phyloP scores from a whole-genome alignment of 768 basidiomycete species.

The Termitomyces eurrhizus region DNA sequence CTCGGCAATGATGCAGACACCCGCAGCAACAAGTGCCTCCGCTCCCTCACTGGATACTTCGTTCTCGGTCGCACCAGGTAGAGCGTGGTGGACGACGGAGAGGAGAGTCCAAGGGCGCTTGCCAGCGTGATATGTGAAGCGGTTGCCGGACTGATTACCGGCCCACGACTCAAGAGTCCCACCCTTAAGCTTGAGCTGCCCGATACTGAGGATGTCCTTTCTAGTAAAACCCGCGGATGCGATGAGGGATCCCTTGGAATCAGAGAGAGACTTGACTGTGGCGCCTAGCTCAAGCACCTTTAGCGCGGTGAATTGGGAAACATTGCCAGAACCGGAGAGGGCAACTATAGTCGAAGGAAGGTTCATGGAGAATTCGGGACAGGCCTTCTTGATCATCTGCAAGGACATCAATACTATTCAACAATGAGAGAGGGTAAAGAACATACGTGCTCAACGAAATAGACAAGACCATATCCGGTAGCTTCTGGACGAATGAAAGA shows the following conservation, averaged over 20 bases:
- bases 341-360: slow-evolving; percentile 47
- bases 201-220: slow-evolving; percentile 49
- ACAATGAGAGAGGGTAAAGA: neutral
- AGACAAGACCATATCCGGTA: slow-evolving; percentile 65
- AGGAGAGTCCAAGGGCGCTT: slow-evolving; percentile 66
- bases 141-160: slow-evolving; percentile 24
- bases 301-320: slow-evolving; percentile 71
- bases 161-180: slow-evolving; percentile 38
- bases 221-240: slow-evolving; percentile 54
- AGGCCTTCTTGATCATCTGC: slow-evolving; percentile 31
- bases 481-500: slow-evolving; percentile 74
- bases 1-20: slow-evolving; percentile 68
- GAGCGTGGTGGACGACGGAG: slow-evolving; percentile 57
- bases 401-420: neutral
- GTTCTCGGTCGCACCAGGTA: slow-evolving; percentile 70
- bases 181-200: slow-evolving; percentile 52
- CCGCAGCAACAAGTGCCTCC: slow-evolving; percentile 62
- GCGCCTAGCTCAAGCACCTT: slow-evolving; percentile 77
- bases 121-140: slow-evolving; percentile 50
- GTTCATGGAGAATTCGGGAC: neutral
- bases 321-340: slow-evolving; percentile 69
- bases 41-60: slow-evolving; percentile 69
- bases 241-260: slow-evolving; percentile 69
- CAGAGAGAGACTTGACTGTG: slow-evolving; percentile 66
- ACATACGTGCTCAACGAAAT: slow-evolving; percentile 66